phyloP scores from a whole-genome alignment of 1,284 basidiomycete genomes.

The Marasmius tenuissimus region DNA sequence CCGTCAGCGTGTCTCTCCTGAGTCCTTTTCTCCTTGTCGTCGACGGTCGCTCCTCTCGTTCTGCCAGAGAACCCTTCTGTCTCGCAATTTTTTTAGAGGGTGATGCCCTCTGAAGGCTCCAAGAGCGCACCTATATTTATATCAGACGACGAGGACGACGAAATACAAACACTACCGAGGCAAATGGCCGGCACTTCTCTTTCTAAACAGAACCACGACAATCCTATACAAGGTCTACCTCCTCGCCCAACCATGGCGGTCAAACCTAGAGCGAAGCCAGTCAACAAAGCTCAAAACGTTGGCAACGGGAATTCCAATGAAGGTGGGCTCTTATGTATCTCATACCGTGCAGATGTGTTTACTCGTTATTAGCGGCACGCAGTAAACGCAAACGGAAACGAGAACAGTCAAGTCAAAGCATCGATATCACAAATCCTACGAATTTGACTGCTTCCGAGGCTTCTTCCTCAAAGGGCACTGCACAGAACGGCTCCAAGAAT shows the following conservation, averaged over 20 bases:
- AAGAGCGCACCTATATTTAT: slow-evolving; percentile 39
- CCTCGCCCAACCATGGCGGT: background rate
- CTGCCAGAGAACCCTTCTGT: no score
- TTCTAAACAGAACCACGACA: background rate
- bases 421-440: background rate
- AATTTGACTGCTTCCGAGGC: background rate
- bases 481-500: background rate
- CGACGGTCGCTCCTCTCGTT: no score
- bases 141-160: slow-evolving; percentile 40
- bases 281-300: background rate
- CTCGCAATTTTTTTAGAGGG: background rate
- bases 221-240: background rate
- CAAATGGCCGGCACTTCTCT: slow-evolving; percentile 1
- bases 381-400: slow-evolving; percentile 14
- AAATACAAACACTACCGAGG: slow-evolving; percentile 12
- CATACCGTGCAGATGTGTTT: background rate
- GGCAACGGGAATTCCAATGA: background rate
- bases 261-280: background rate
- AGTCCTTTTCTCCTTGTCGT: no score
- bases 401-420: slow-evolving; percentile 5
- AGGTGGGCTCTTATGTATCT: background rate
- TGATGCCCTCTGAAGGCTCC: slow-evolving; percentile 3
- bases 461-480: background rate
- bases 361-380: background rate
- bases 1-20: no score